A percentile compares a stretch with the other conserved stretches of the same genome.
Conservation (phyloP, 352 stramenopile species). For the Globisporangium irregulare region DNA sequence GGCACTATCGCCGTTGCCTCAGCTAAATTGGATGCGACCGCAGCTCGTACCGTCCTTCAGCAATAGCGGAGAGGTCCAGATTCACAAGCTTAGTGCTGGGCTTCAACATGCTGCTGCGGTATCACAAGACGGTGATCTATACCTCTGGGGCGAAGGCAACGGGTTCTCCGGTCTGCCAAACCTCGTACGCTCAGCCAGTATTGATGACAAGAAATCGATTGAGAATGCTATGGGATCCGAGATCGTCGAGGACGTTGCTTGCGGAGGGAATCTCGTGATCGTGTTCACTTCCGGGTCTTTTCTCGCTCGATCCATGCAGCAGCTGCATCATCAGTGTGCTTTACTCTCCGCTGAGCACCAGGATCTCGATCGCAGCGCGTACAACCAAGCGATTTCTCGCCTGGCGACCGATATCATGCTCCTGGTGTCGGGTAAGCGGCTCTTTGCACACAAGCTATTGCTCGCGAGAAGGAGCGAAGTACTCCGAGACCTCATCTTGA, state of each 20-base stretch:
- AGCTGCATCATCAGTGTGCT: conserved; percentile 26
- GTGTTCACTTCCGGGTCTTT: conserved; percentile 52
- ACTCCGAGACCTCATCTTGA: conserved; percentile 50
- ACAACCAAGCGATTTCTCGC: neutral
- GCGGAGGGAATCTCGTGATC: conserved; percentile 43
- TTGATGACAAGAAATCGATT: neutral
- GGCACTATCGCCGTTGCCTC: conserved; percentile 18
- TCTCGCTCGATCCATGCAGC: conserved; percentile 37
- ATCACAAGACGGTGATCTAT: conserved; percentile 86
- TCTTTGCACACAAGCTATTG: conserved; percentile 55
- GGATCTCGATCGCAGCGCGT: conserved; percentile 3
- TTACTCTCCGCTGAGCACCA: conserved; percentile 2
- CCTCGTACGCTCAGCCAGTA: conserved; percentile 9
- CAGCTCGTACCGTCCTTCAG: conserved; percentile 44
- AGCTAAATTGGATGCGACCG: conserved; percentile 41
- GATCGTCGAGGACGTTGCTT: conserved; percentile 47
- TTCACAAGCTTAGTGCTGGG: conserved; percentile 77
- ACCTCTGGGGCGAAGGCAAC: conserved; percentile 77
- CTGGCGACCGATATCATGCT: conserved; percentile 39
- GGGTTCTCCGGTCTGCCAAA: conserved; percentile 8
- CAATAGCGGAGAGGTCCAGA: conserved; percentile 24
- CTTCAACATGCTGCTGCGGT: conserved; percentile 85
- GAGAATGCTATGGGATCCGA: conserved; percentile 20
- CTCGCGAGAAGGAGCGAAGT: conserved; percentile 54
- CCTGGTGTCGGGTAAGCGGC: conserved; percentile 36